Evolutionary conservation across 2,329 filamentous ascomycete genomes (phyloP).

Genomic region (Talaromyces atroroseus): DNA sequence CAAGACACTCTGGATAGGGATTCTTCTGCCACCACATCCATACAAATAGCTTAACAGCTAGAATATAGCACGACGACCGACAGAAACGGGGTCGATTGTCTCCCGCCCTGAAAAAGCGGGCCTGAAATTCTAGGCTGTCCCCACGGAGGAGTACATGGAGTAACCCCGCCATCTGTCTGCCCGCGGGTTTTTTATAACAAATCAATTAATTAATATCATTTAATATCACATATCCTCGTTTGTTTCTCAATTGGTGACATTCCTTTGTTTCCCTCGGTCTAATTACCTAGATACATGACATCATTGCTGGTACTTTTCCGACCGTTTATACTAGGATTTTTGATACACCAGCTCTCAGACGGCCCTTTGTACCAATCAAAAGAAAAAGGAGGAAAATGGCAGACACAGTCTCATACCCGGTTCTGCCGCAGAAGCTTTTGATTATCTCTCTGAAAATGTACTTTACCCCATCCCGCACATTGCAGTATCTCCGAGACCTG

Average conservation of each 20-base stretch:
- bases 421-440: constrained; percentile 56
- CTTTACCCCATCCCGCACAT: constrained; percentile 62
- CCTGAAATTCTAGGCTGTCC: neutral
- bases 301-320: constrained; percentile 11
- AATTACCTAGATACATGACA: neutral
- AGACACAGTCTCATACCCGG: constrained; percentile 17
- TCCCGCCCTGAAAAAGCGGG: constrained; percentile 5
- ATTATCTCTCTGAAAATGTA: constrained; percentile 77
- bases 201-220: too few species aligned
- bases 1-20: too few species aligned
- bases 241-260: neutral
- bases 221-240: neutral
- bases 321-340: neutral
- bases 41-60: too few species aligned
- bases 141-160: neutral
- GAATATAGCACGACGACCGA: neutral
- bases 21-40: too few species aligned
- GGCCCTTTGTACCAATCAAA: neutral
- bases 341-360: neutral
- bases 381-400: constrained; percentile 10
- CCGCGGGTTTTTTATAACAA: neutral
- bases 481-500: constrained; percentile 48
- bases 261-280: neutral
- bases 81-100: neutral
- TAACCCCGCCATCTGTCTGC: constrained; percentile 5